These are phyloP conservation scores for Diaporthe ilicicola DNA, from an alignment of 2,329 filamentous ascomycete species.

Conservation along the genomic window DNA sequence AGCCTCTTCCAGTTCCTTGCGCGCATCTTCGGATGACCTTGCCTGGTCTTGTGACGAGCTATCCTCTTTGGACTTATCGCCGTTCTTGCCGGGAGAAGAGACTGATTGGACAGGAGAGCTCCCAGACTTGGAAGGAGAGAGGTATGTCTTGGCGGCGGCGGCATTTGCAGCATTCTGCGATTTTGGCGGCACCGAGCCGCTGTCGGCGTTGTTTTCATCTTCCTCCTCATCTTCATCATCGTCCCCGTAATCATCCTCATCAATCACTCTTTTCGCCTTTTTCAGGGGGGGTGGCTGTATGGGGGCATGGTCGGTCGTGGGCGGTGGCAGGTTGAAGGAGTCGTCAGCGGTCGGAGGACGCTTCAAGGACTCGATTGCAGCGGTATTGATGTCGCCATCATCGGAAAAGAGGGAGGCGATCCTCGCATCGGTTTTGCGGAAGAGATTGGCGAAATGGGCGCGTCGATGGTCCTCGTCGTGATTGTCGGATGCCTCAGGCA, in stretches of 20 bases:
- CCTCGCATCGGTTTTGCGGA: constrained; percentile 78
- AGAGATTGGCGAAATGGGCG: constrained; percentile 79
- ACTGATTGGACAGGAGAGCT: constrained; percentile 72
- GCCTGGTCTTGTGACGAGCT: constrained; percentile 60
- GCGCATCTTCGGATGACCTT: constrained; percentile 84
- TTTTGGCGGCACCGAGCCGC: constrained; percentile 37
- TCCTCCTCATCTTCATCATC: constrained; percentile 82
- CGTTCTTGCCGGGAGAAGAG: constrained; percentile 67
- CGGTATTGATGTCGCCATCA: constrained; percentile 60
- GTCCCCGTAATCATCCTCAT: constrained; percentile 86
- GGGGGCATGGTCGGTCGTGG: constrained; percentile 66
- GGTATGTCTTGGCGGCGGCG: constrained; percentile 64
- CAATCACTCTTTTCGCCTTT: constrained; percentile 79
- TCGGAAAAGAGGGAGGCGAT: constrained; percentile 78
- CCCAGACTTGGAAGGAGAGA: constrained; percentile 76
- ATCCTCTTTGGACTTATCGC: constrained; percentile 61
- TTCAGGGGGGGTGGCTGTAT: constrained; percentile 72
- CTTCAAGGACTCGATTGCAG: constrained; percentile 62
- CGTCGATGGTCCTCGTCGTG: constrained; percentile 76
- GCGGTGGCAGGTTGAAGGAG: constrained; percentile 55
- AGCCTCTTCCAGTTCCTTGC: constrained; percentile 91
- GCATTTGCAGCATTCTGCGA: constrained; percentile 52
- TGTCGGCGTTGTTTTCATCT: constrained; percentile 64
- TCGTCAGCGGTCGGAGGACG: constrained; percentile 47
- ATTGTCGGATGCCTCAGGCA: constrained; percentile 69